Evolutionary conservation across 352 stramenopile species (phyloP).

Genomic region (Blastocystis sp.): DNA sequence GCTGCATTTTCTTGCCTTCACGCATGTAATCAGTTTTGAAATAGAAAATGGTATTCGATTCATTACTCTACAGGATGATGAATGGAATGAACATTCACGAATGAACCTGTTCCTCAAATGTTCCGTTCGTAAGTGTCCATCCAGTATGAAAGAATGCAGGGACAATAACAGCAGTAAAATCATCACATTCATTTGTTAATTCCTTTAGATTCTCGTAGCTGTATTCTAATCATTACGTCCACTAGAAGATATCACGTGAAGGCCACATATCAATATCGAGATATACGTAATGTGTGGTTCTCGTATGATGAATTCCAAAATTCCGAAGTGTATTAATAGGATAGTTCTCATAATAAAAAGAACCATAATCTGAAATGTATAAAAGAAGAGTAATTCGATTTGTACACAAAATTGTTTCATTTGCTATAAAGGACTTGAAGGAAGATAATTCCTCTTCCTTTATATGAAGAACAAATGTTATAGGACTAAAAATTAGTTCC

Average conservation of each 20-base stretch:
- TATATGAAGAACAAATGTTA: constrained; percentile 21
- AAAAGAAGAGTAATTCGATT: not conserved
- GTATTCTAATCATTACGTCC: not conserved
- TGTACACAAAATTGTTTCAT: not conserved
- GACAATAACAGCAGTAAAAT: constrained; percentile 16
- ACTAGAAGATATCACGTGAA: not conserved
- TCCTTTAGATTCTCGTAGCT: not conserved
- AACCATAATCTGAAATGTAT: not conserved
- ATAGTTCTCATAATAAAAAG: constrained; percentile 56
- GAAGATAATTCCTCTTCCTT: constrained; percentile 14
- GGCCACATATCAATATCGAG: constrained; percentile 63
- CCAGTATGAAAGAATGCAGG: constrained; percentile 35
- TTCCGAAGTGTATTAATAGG: constrained; percentile 66
- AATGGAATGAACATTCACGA: not conserved
- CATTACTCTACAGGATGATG: not conserved
- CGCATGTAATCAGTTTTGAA: not conserved
- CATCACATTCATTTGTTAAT: not conserved
- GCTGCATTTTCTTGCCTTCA: not conserved
- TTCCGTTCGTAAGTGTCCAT: not conserved
- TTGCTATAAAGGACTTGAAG: not conserved
- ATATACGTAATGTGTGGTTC: constrained; percentile 12
- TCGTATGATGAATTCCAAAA: constrained; percentile 28
- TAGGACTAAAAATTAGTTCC: not conserved
- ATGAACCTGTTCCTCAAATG: not conserved
- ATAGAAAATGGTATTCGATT: constrained; percentile 4